Base-by-base conservation (phyloP, 768 basidiomycete species). In the Mycena filopes region DNA sequence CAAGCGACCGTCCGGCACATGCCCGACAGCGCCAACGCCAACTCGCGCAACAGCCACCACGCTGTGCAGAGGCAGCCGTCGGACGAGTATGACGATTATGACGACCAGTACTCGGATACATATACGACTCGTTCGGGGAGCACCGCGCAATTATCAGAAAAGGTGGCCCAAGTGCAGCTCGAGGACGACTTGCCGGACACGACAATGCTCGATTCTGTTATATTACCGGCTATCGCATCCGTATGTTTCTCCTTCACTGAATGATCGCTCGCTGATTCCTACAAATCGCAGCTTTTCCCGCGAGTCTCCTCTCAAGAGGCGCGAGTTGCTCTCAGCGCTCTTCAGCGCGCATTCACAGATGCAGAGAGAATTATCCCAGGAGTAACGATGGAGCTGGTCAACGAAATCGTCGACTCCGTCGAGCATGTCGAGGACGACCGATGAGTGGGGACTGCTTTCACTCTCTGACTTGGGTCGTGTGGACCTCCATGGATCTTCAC, bases 281-380 rank as follows among this genome's bases (percentile, higher is more conserved):
- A n/a, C 42, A 45, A 60, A 18, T 2, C 50, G 23, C 71, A 98
- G 96, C 82, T 99, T 33, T 94, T 96, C 77, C 94, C 94, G 64
- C 88, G 97, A 45, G 93, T 99, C 25, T 90, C 94, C 0, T 93
- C 95, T n/a, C 91, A 93, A 70, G 95, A 98, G 76, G 95, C 95
- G 11, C 86, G 94, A 62, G 85, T 93, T 29, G 92, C 93, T 21
- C 84, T 99, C 55, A 92, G 90, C 63, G 86, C 92, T 53, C 83
- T 99, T 13, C 93, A 98, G 70, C 86, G 93, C 31, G 96, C 98
- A 3, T 96, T 98, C 73, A 93, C 94, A 28, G 95, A 98, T 29
- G 96, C 96, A 15, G 98, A 99, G 80, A 85, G 93, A 64, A 91
- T 95, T 60, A 98, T 99, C 70, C 98, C 98, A 10, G 98, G 98